phyloP scores from a whole-genome alignment of 352 stramenopile genomes.

The Aphanomyces stellatus region DNA sequence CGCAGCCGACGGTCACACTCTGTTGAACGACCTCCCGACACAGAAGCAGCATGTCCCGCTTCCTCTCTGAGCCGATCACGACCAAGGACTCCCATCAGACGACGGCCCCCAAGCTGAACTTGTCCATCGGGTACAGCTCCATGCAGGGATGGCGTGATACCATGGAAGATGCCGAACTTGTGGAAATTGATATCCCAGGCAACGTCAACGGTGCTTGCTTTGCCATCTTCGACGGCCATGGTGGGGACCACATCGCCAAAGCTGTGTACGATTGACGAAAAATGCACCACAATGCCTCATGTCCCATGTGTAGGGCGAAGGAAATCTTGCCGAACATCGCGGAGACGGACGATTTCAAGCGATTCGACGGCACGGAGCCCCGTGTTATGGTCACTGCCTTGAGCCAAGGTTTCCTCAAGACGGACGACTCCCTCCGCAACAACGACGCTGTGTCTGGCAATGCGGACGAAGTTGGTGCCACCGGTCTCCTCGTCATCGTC shows the following conservation, averaged over 20 bases:
- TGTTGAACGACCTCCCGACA: background rate
- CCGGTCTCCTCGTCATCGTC: slow-evolving; percentile 68
- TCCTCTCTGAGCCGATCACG: slow-evolving; percentile 74
- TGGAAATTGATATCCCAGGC: slow-evolving; percentile 18
- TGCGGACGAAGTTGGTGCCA: slow-evolving; percentile 78
- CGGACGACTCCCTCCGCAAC: slow-evolving; percentile 61
- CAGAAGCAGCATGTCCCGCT: slow-evolving; percentile 53
- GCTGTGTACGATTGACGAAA: slow-evolving; percentile 39
- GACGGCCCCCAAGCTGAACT: slow-evolving; percentile 29
- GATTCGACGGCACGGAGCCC: slow-evolving; percentile 19
- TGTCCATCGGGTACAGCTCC: slow-evolving; percentile 54
- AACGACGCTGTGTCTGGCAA: slow-evolving; percentile 50
- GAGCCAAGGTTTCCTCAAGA: slow-evolving; percentile 62
- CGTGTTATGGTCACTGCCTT: slow-evolving; percentile 35
- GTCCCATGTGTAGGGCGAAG: slow-evolving; percentile 42
- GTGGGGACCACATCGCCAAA: slow-evolving; percentile 52
- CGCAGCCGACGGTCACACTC: too few relatives aligned
- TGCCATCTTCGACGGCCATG: slow-evolving; percentile 79
- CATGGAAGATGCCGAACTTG: slow-evolving; percentile 50
- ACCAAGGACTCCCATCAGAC: slow-evolving; percentile 46
- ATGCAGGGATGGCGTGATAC: slow-evolving; percentile 83
- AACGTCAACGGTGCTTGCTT: slow-evolving; percentile 34
- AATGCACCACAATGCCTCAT: slow-evolving; percentile 10
- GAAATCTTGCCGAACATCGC: slow-evolving; percentile 54
- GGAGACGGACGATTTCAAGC: slow-evolving; percentile 65